A percentile compares a stretch with the other conserved stretches of the same genome.
Conservation (phyloP, 2,329 filamentous ascomycete genomes). For the Teratosphaeria epicoccoides region DNA sequence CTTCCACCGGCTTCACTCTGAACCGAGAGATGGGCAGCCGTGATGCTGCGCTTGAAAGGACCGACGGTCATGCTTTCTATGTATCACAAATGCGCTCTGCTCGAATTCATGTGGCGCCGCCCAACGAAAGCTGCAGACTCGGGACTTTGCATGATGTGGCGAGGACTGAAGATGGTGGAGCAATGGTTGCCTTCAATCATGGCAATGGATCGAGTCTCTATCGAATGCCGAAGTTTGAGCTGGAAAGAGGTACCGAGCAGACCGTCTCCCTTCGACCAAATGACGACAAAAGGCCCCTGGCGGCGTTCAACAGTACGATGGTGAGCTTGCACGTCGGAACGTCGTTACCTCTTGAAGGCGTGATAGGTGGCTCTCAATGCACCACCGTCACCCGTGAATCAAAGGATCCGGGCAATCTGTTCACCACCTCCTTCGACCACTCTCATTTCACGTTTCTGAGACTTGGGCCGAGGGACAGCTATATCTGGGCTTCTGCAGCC, state of each 20-base stretch:
- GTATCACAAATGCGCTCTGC: conserved; percentile 21
- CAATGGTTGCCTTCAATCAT: conserved; percentile 1
- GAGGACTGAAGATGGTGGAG: not conserved
- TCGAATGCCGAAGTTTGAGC: not conserved
- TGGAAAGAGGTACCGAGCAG: not conserved
- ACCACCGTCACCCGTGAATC: conserved; percentile 1
- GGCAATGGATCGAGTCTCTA: not conserved
- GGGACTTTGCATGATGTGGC: not conserved
- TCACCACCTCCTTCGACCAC: not conserved
- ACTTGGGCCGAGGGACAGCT: not conserved
- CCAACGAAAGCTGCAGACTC: not conserved
- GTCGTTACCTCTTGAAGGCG: not conserved
- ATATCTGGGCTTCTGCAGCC: conserved; percentile 4
- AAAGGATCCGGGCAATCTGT: conserved; percentile 2
- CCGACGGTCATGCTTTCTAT: conserved; percentile 10
- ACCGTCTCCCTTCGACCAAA: not conserved
- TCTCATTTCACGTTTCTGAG: not conserved
- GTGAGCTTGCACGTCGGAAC: conserved; percentile 1
- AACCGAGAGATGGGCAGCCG: conserved; percentile 6
- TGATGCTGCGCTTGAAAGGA: conserved; percentile 1
- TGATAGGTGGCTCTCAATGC: not conserved
- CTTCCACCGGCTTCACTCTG: conserved; percentile 5
- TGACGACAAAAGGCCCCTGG: not conserved
- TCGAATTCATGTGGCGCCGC: conserved; percentile 7
- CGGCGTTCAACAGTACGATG: conserved; percentile 2